Conservation (phyloP, 1,139 yeast genomes). For the Arxiozyma heterogenica region DNA sequence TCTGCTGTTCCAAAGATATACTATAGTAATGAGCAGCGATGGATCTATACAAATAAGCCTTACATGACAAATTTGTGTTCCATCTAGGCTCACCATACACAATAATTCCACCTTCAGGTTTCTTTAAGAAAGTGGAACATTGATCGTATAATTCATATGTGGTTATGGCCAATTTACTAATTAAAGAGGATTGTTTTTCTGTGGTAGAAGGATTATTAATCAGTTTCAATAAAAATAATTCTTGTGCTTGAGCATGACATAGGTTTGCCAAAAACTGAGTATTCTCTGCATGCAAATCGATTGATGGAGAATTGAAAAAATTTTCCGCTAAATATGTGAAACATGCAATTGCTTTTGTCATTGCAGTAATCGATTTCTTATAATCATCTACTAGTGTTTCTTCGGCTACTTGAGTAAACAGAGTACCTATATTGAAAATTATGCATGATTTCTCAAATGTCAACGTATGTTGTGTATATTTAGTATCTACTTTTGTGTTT, state of each 20-base stretch:
- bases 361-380: slow-evolving; percentile 51
- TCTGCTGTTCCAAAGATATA: slow-evolving; percentile 33
- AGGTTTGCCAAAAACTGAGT: slow-evolving; percentile 55
- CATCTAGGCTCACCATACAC: slow-evolving; percentile 34
- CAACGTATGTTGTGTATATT: slow-evolving; percentile 52
- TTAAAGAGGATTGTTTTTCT: slow-evolving; percentile 49
- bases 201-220: slow-evolving; percentile 33
- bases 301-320: slow-evolving; percentile 83
- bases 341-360: slow-evolving; percentile 76
- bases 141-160: slow-evolving; percentile 49
- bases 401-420: slow-evolving; percentile 42
- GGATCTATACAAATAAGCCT: slow-evolving; percentile 39
- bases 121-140: slow-evolving; percentile 38
- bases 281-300: slow-evolving; percentile 64
- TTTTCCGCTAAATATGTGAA: slow-evolving; percentile 65
- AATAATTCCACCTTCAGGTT: slow-evolving; percentile 36
- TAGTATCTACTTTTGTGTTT: slow-evolving; percentile 33
- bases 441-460: slow-evolving; percentile 88
- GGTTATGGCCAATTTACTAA: slow-evolving; percentile 62
- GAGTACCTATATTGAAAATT: slow-evolving; percentile 63
- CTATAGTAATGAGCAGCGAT: slow-evolving; percentile 38
- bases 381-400: slow-evolving; percentile 37
- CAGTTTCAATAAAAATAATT: slow-evolving; percentile 61
- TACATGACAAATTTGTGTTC: slow-evolving; percentile 36
- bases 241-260: slow-evolving; percentile 84